Evolutionary conservation across 768 basidiomycete genomes (phyloP), one percentile per base, ranked within the genome.

Genomic region (Hydnum rufescens): DNA sequence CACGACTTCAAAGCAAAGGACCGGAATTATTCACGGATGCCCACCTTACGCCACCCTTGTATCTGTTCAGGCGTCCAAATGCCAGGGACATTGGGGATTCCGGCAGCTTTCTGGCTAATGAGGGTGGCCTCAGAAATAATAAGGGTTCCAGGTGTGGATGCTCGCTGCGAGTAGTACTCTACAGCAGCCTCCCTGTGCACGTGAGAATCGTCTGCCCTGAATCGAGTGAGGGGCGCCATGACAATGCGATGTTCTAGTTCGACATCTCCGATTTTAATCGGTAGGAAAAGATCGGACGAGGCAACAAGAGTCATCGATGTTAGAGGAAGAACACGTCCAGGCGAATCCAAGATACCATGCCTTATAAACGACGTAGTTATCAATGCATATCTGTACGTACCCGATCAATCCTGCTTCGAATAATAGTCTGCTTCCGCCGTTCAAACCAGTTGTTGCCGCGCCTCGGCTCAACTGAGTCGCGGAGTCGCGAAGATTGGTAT

Each of bases 171-270:
- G 26, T 54, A 54, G 32, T 54, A 51, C 39, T 54, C 54, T 18
- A 34, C 30, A 8, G 47, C 52, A 28, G 52, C 29, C 5, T 52
- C 13, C 16, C 44, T 25, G 23, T 54, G 61, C n/a, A 57, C 57
- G 39, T 58, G 57, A 13, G 55, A 53, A 2, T 26, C 54, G 32
- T 64, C 60, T n/a, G 69, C 70, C 32, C 71, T 65, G 61, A 54
- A 6, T 3, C 76, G 69, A 0, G 77, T 78, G 19, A 74, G 56
- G 2, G 77, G 77, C 0, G 75, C 71, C 43, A 75, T 67, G 4
- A 73, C 72, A 36, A 77, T 63, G 2, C 76, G 68, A 61, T 79
- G 76, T 4, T 55, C 53, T 23, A 69, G 59, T 1, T 42, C 48
- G 34, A 65, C 52, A 16, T 53, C 54, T 1, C 68, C 67, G 26